Percentiles rank a stretch among this genome's conserved stretches.
These are phyloP conservation scores for Umbelopsis sp. DNA, from an alignment of 192 early-diverging fungal genomes.

Conservation along the genomic window DNA sequence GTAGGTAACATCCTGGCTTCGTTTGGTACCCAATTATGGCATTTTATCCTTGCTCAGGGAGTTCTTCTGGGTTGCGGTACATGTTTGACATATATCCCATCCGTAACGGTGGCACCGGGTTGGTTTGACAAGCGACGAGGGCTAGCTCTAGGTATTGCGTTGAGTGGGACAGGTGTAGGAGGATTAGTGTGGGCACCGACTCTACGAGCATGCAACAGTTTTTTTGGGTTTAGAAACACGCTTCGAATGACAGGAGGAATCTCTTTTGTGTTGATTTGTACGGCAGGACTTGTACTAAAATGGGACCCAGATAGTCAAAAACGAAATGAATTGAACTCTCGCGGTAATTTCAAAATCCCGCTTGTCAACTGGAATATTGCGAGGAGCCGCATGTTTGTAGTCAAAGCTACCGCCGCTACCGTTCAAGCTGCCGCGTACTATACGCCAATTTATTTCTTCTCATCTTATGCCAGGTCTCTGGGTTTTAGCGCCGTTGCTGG, in stretches of 20 bases:
- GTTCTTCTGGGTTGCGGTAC: slow-evolving; percentile 71
- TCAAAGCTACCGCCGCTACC: slow-evolving; percentile 1
- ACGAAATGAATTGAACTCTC: slow-evolving; percentile 11
- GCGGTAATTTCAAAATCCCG: slow-evolving; percentile 1
- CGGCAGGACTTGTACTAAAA: neutral
- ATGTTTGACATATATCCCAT: slow-evolving; percentile 63
- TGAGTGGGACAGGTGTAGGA: slow-evolving; percentile 71
- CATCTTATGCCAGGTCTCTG: neutral
- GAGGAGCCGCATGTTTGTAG: neutral
- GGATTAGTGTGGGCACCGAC: slow-evolving; percentile 53
- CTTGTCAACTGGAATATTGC: slow-evolving; percentile 23
- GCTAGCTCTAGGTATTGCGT: slow-evolving; percentile 57
- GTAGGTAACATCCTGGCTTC: neutral
- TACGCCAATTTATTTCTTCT: slow-evolving; percentile 11
- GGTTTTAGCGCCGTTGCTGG: slow-evolving; percentile 6
- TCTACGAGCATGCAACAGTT: neutral
- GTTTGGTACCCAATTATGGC: slow-evolving; percentile 54
- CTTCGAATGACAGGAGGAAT: neutral
- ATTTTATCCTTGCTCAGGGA: slow-evolving; percentile 70
- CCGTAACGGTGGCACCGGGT: slow-evolving; percentile 47
- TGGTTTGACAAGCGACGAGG: slow-evolving; percentile 61
- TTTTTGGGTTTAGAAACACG: slow-evolving; percentile 1
- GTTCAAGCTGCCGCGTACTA: slow-evolving; percentile 10
- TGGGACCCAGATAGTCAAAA: slow-evolving; percentile 15
- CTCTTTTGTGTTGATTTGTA: neutral